These are phyloP conservation scores for Epichloe scottii DNA, from an alignment of 2,329 filamentous ascomycete genomes.

Conservation along the genomic window DNA sequence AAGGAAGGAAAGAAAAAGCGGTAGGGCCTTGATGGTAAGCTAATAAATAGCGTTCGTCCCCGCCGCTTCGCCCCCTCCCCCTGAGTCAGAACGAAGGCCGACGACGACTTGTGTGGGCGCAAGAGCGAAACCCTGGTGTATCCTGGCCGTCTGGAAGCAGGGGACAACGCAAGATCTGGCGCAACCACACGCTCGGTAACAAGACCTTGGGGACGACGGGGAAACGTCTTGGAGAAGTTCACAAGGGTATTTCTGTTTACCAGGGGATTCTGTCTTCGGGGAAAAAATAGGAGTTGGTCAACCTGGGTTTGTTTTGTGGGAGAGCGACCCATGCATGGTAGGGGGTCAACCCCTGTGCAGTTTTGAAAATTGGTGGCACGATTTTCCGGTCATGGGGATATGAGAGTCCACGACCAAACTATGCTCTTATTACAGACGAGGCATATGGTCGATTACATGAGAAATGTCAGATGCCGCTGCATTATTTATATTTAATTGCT, in stretches of 20 bases:
- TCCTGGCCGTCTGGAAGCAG: background rate
- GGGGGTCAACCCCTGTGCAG: background rate
- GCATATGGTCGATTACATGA: background rate
- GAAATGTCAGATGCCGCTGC: background rate
- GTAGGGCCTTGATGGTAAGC: background rate
- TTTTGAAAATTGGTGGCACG: background rate
- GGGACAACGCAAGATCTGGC: background rate
- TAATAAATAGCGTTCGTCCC: background rate
- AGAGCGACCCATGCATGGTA: background rate
- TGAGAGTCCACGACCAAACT: background rate
- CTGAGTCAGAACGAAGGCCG: background rate
- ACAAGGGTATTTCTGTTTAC: too few species aligned
- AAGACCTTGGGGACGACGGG: background rate
- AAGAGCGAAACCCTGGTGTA: background rate
- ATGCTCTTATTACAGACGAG: background rate
- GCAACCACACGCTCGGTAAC: slow-evolving; percentile 1
- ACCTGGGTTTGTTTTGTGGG: too few species aligned
- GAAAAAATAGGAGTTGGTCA: too few species aligned
- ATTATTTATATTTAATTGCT: too few species aligned
- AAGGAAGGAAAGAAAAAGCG: background rate
- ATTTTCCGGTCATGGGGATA: background rate
- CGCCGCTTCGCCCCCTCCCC: background rate
- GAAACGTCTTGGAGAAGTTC: background rate
- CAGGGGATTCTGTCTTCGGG: too few species aligned
- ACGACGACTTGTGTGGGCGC: background rate